These are phyloP conservation scores for Glaciozyma martinii DNA, from an alignment of 768 basidiomycete species.

Conservation along the genomic window DNA sequence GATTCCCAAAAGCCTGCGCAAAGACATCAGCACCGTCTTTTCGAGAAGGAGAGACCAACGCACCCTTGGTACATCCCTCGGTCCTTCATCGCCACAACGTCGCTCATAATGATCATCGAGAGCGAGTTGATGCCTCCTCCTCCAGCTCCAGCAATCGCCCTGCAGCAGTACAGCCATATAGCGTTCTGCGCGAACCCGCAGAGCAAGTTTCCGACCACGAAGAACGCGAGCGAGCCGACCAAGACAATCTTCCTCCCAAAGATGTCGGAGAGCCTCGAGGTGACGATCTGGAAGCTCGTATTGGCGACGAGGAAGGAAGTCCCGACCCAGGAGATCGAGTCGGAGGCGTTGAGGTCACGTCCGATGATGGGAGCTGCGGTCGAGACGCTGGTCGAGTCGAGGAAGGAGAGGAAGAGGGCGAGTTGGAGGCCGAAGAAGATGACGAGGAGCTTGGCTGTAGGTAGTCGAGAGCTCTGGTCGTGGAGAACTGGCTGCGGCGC, in stretches of 20 bases:
- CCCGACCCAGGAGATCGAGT: slow-evolving; percentile 36
- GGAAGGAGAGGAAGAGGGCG: slow-evolving; percentile 37
- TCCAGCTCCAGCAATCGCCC: slow-evolving; percentile 37
- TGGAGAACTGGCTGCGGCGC: background rate
- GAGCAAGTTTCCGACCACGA: slow-evolving; percentile 37
- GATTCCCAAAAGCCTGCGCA: slow-evolving; percentile 30
- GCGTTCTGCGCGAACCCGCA: slow-evolving; percentile 37
- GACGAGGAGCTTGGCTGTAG: slow-evolving; percentile 21
- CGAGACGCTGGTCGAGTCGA: slow-evolving; percentile 34
- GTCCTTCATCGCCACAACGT: slow-evolving; percentile 36
- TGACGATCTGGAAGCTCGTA: slow-evolving; percentile 35
- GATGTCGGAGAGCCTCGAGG: slow-evolving; percentile 27
- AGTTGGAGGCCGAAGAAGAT: slow-evolving; percentile 37
- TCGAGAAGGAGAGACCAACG: background rate
- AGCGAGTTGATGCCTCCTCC: slow-evolving; percentile 39
- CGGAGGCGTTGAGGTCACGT: slow-evolving; percentile 31
- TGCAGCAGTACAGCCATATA: slow-evolving; percentile 36
- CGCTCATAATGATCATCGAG: slow-evolving; percentile 37
- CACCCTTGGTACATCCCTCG: slow-evolving; percentile 37
- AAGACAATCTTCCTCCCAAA: slow-evolving; percentile 39
- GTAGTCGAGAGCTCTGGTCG: slow-evolving; percentile 1
- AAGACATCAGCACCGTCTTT: background rate
- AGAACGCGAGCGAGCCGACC: slow-evolving; percentile 34
- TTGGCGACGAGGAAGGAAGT: slow-evolving; percentile 38
- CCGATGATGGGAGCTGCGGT: slow-evolving; percentile 37